Base-by-base conservation (phyloP, 495 filamentous ascomycete species). In the Neurospora sp. region DNA sequence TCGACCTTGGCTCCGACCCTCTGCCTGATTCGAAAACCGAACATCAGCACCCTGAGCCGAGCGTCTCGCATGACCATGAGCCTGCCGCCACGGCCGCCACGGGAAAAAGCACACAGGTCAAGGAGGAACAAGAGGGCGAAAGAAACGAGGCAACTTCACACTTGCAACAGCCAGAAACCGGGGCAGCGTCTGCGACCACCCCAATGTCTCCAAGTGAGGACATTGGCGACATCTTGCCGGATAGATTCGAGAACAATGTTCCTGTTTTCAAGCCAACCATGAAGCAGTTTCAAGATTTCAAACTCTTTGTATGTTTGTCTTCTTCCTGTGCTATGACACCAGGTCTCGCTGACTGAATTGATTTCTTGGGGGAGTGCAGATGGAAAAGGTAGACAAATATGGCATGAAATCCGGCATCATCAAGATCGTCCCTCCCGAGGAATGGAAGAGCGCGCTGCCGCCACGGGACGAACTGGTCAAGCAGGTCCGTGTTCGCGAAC, bases 361-460 rank as follows among this genome's bases (percentile, higher is more conserved):
- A 65, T 27, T 73, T 72, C 12, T 68, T 17, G n/a, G 31, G 68
- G 72, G 16, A 38, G 71, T 69, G 35, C 69, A 88, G 82, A 90
- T 97, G 84, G 86, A 89, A 65, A 96, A 92, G 80, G 89, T 98
- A 74, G 91, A 98, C 79, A 90, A 90, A 73, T 96, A 98, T 80
- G 96, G 96, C 76, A 99, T 98, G 96, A 91, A 92, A 82, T 93
- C 93, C 16, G 96, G 96, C 16, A 98, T 99, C 77, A 87, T 98
- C 77, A 98, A 98, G 81, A 91, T 99, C 68, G 90, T 98, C 73
- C 94, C 96, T 40, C 96, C 96, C 2, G 84, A 91, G 77, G 96
- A 98, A 89, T 99, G 96, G 96, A 93, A 86, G 79, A 91, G 94
- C 74, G 82, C 89, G 35, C 89, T 95, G 35, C 91, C 93, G 22